Base-by-base conservation (phyloP, 805 yeast species). In the Wickerhamiella hasegawae region DNA sequence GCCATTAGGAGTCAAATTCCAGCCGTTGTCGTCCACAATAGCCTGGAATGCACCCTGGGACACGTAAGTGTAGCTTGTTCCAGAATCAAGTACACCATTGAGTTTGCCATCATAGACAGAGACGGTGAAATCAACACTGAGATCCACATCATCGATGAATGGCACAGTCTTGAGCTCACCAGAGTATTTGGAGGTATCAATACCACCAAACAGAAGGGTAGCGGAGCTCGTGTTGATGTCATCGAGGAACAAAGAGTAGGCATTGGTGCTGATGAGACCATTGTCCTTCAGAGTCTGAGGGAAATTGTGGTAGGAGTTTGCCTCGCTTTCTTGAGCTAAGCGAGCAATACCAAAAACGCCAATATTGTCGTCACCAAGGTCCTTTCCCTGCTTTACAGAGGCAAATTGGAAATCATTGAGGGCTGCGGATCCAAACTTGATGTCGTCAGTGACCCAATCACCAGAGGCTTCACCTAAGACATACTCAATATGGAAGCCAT, bases 371-470 rank as follows among this genome's bases (percentile, higher is more conserved):
- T 32, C 21, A n/a, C 33, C 38, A 10, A 69, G 53, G 4, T 84
- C 71, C 39, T 70, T 68, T 2, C 83, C 66, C 26, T 55, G 52
- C 49, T 73, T 71, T 4, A 78, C 83, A 14, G 80, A 70, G 1
- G 87, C 95, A 53, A 84, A 67, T 4, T 80, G 70, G 26, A 76
- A 55, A 1, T 61, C 43, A 5, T 76, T 60, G 2, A 63, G 55
- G 11, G 66, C 53, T 32, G 64, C 68, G 16, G 5, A 16, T 31
- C 73, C 71, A 36, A 80, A 46, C 2, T 45, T 40, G 5, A 83
- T 62, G 29, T 59, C 57, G 47, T 83, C 95, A 26, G 58, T 51
- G 16, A 76, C 85, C 66, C 69, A 72, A 16, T 40, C 45, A 14
- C 80, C 80, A 5, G 45, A 40, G 4, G 74, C 75, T 18, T 32